Evolutionary conservation across 371 early-diverging fungal genomes (phyloP), one percentile per base, ranked within the genome.

Genomic region (Mortierella sp.): DNA sequence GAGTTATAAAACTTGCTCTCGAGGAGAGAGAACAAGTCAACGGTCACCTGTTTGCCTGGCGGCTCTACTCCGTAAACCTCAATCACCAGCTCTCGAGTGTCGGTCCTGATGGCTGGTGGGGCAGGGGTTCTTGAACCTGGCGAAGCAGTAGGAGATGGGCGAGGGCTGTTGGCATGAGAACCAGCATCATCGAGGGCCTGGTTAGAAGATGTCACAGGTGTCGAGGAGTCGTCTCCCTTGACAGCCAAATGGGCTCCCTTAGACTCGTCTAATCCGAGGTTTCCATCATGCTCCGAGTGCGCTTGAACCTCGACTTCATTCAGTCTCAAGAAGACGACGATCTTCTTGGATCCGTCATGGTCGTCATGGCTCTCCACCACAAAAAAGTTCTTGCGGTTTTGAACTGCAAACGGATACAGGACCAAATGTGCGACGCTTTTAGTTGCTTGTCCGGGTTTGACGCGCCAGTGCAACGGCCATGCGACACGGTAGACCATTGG

Each of bases 31-130:
- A 93, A 91, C 8, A 96, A 89, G 26, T 95, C 95, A 44, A 89
- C 89, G 0, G 93, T 93, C 44, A 95, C 92, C 64, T 93, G 92
- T 19, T 77, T 81, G 4, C 90, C 89, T 3, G 95, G 94, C 0
- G 83, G 72, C n/a, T 96, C 94, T 10, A 96, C 90, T 9, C 97
- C 96, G 82, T 91, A 93, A 1, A 97, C 94, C 59, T 95, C 92
- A 28, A 97, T 79, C 3, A 92, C 88, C 8, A 97, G 78, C 46
- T 91, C 91, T n/a, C 93, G 82, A 0, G 90, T 81, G 44, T 92
- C 93, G 3, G 86, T 75, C 53, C 71, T 82, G 21, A 76, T 69
- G 6, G 74, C 43, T 37, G 86, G 72, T 24, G 80, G 43, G 44
- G 51, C 74, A 51, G 71, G 70, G n/a, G 53, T 76, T n/a, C 85